Evolutionary conservation across 495 filamentous ascomycete species (phyloP).

Genomic region (Penicillium cosmopolitanum): DNA sequence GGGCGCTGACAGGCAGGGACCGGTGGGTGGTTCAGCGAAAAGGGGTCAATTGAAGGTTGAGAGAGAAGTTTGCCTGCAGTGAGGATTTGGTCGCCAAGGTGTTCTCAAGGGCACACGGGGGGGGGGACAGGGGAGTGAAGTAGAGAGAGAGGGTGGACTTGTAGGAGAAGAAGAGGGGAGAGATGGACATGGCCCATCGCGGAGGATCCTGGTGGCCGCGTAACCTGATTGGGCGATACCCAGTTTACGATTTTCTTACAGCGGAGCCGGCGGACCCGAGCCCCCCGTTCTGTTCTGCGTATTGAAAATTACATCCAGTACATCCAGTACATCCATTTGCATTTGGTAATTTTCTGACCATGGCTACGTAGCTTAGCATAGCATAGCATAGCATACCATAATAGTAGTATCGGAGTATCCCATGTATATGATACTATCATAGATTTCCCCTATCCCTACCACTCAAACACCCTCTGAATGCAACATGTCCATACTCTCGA

Average conservation of each 20-base stretch:
- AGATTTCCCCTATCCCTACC: not conserved
- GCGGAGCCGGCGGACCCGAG: constrained; percentile 18
- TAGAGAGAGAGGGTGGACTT: constrained; percentile 6
- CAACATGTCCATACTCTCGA: constrained; percentile 30
- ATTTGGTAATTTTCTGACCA: too few relatives aligned
- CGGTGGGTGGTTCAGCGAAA: not conserved
- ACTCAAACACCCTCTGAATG: constrained; percentile 17
- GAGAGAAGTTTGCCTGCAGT: not conserved
- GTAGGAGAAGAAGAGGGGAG: constrained; percentile 10
- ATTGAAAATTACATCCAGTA: constrained; percentile 5
- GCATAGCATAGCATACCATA: too few relatives aligned
- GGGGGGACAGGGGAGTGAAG: not conserved
- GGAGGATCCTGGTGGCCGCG: constrained; percentile 3
- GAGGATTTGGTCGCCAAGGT: not conserved
- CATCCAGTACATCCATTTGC: not conserved
- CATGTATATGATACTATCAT: too few relatives aligned
- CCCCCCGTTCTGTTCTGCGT: constrained; percentile 10
- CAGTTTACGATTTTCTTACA: not conserved
- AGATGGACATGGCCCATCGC: constrained; percentile 2
- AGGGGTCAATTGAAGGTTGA: constrained; percentile 7
- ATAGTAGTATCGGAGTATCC: too few relatives aligned
- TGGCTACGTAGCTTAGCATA: too few relatives aligned
- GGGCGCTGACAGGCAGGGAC: constrained; percentile 7
- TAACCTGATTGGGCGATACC: constrained; percentile 20
- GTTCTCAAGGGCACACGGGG: not conserved